Base-by-base conservation (phyloP, 2,329 filamentous ascomycete species). In the Amesomyces nigricolor region DNA sequence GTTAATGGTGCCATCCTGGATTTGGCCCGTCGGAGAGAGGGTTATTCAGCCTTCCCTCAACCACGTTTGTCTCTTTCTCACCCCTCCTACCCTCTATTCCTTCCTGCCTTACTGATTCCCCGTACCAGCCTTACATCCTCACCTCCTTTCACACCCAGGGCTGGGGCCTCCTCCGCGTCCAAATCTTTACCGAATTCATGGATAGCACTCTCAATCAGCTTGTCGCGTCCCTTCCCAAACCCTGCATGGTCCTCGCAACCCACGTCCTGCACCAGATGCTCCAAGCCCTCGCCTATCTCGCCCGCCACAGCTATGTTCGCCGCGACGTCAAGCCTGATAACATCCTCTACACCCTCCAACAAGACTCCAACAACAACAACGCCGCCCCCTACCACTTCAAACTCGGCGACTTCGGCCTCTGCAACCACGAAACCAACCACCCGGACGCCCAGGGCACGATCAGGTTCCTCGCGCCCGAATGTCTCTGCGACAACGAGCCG, bases 271-370 rank as follows among this genome's bases (percentile, higher is more conserved):
- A 17, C 47, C 47, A 56, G 19, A 51, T 56, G 35, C 53, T 51
- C 35, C 43, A 42, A 9, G 53, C 53, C 5, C 47, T 56, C 5
- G 40, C 19, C 37, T 43, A 56, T 40, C 53, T 56, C 42, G 9
- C 9, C 37, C 0, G 2, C 0, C 47, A 9, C 4, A 43, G 47
- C 14, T 43, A 38, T 10, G 53, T 56, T 13, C 53, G 51, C 43
- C 47, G 53, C 43, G 53, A 56, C 53, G 14, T 56, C 16, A 56
- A 56, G 37, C 53, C 53, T 14, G 26, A 51, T 1, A 56, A 56
- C 44, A 56, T 56, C 35, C 42, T 56, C 16, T 56, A 51, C 37
- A 42, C 40, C 40, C 10, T 1, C 45, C 32, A 13, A 4, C 32
- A 14, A 16, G 14, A 42, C 37, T 7, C 16, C 13, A n/a, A 19